Evolutionary conservation across 2,329 filamentous ascomycete species (phyloP), one percentile per base, ranked within the genome.

Genomic region (Fusarium begoniae): DNA sequence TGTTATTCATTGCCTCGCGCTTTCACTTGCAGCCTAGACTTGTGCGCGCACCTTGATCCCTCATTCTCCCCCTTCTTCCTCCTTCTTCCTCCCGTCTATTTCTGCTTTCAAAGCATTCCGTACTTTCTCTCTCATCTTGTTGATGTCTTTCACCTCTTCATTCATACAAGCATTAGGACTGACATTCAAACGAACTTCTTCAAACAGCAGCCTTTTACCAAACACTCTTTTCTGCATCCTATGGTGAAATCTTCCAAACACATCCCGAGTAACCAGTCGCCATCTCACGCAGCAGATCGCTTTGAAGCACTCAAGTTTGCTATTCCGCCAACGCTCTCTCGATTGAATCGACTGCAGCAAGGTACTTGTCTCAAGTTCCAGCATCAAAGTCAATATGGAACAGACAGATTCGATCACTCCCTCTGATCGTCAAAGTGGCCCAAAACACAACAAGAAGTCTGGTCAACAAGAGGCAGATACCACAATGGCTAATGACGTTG

Each of bases 401-500:
- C 60, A 69, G 8, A 66, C 67, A 18, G 70, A 74, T 40, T 60
- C 74, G 10, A 59, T 65, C 20, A 55, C 70, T 48, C 66, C 74
- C 15, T 63, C 70, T 22, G 78, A 78, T 43, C 66, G 67, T 43
- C 77, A 69, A 51, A 68, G 65, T 28, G 65, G 74, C 37, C 43
- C 62, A 41, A 69, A 73, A 15, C 26, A 65, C 17, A 63, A 69
- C 40, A 66, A 69, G 32, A 75, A 78, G 30, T 58, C 74, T 45
- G 35, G 47, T 43, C 69, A 64, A 48, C 73, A 75, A 28, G 71
- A 73, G 53, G 59, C 66, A 37, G 69, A 59, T 50, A 28, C 55
- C 35, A 61, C 66, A 55, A 68, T 53, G 51, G 64, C 66, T 55
- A 59, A 67, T 22, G 63, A 73, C 17, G 40, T 61, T 55, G 67